Evolutionary conservation across 768 basidiomycete genomes (phyloP).

Genomic region (Serpula lacrymans): DNA sequence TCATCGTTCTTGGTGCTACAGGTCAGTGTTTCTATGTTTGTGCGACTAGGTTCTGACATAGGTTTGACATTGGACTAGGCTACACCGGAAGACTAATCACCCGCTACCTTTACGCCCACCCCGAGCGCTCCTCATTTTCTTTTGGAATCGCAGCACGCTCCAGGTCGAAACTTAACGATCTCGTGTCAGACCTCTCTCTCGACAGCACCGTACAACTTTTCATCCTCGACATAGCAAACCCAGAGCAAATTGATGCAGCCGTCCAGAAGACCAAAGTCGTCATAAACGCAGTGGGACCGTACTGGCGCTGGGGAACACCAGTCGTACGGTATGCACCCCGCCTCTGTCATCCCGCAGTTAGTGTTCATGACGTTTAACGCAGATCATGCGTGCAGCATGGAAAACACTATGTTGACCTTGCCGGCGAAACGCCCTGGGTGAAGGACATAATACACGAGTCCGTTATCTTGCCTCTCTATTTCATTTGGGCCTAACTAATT

Average conservation of each 20-base stretch:
- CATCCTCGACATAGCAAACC: slow-evolving; percentile 58
- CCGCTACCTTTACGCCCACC: slow-evolving; percentile 64
- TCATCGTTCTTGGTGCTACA: slow-evolving; percentile 73
- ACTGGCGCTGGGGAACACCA: slow-evolving; percentile 65
- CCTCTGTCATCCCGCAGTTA: background rate
- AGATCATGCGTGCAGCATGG: slow-evolving; percentile 73
- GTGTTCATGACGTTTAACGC: background rate
- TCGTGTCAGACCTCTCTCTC: slow-evolving; percentile 46
- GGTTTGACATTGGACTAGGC: slow-evolving; percentile 34
- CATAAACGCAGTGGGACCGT: slow-evolving; percentile 78
- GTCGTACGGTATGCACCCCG: slow-evolving; percentile 54
- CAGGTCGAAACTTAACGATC: slow-evolving; percentile 50
- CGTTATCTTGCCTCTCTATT: slow-evolving; percentile 20
- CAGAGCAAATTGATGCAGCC: slow-evolving; percentile 48
- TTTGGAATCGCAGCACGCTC: slow-evolving; percentile 73
- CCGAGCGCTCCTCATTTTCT: slow-evolving; percentile 55
- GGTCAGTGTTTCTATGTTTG: slow-evolving; percentile 25
- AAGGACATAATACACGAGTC: slow-evolving; percentile 57
- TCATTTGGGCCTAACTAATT: slow-evolving; percentile 11
- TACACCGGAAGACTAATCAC: slow-evolving; percentile 69
- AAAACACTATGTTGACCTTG: slow-evolving; percentile 83
- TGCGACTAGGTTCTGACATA: background rate
- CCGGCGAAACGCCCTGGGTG: slow-evolving; percentile 71
- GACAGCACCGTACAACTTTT: slow-evolving; percentile 42
- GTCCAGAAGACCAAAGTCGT: slow-evolving; percentile 63